These are phyloP conservation scores for Fusarium nisikadoi DNA, from an alignment of 2,329 filamentous ascomycete genomes.

Conservation along the genomic window DNA sequence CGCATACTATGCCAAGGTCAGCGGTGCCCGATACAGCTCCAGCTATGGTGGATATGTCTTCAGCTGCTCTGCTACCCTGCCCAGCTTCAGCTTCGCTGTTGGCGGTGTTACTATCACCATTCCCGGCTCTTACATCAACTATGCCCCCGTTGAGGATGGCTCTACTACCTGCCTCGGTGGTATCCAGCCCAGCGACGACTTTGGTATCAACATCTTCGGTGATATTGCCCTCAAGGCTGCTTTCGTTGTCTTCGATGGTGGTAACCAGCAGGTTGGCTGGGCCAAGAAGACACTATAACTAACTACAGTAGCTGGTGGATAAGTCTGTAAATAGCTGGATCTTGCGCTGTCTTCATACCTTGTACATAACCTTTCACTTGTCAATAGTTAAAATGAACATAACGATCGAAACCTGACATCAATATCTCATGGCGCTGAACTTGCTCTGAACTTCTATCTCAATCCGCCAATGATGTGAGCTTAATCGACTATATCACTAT, in stretches of 20 bases:
- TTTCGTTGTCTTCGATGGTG: slow-evolving; percentile 66
- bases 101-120: slow-evolving; percentile 68
- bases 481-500: too few relatives aligned
- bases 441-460: too few relatives aligned
- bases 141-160: slow-evolving; percentile 55
- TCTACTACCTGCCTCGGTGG: slow-evolving; percentile 73
- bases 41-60: slow-evolving; percentile 58
- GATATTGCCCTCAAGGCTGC: slow-evolving; percentile 71
- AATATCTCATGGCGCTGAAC: too few relatives aligned
- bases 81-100: slow-evolving; percentile 64
- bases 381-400: neutral
- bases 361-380: neutral
- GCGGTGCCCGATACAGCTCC: slow-evolving; percentile 54
- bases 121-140: slow-evolving; percentile 65
- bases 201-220: slow-evolving; percentile 67
- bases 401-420: neutral
- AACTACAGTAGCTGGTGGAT: neutral
- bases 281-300: slow-evolving; percentile 27
- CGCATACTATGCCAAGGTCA: slow-evolving; percentile 60
- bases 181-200: slow-evolving; percentile 64
- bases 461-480: too few relatives aligned
- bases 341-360: neutral
- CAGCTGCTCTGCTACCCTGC: slow-evolving; percentile 58
- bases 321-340: neutral
- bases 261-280: slow-evolving; percentile 37